phyloP scores from a whole-genome alignment of 148 eudicot species.

The Spergularia marina region DNA sequence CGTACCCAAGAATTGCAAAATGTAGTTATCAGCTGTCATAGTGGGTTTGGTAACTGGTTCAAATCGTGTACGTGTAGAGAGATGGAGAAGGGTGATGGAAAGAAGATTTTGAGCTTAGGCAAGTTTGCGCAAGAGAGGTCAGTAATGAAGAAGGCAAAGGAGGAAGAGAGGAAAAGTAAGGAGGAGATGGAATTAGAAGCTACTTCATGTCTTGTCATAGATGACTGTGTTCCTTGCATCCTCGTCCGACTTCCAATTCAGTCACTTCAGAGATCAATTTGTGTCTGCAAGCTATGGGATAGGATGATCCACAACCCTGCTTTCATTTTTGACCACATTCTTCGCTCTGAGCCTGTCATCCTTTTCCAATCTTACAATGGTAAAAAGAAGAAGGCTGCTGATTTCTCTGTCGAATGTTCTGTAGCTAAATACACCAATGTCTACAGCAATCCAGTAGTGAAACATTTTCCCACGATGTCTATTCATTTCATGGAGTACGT shows the following conservation, averaged over 20 bases:
- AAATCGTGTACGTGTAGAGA: not conserved
- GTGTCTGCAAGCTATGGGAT: slow-evolving; percentile 51
- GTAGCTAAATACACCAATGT: not conserved
- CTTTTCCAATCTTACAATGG: slow-evolving; percentile 25
- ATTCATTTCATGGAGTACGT: slow-evolving; percentile 38
- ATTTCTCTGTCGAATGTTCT: slow-evolving; percentile 30
- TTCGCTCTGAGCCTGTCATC: slow-evolving; percentile 34
- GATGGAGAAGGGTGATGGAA: slow-evolving; percentile 12
- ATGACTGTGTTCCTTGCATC: slow-evolving; percentile 39
- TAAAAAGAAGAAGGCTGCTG: slow-evolving; percentile 5
- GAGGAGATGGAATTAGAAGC: not conserved
- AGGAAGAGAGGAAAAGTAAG: slow-evolving; percentile 28
- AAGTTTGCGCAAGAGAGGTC: slow-evolving; percentile 35
- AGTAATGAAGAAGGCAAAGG: slow-evolving; percentile 25
- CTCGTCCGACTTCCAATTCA: slow-evolving; percentile 48
- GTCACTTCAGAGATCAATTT: slow-evolving; percentile 34
- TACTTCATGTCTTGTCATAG: slow-evolving; percentile 26
- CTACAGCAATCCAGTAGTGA: not conserved
- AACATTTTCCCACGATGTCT: not conserved
- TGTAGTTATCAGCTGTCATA: no score
- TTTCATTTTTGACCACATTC: slow-evolving; percentile 35
- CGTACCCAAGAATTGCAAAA: not conserved
- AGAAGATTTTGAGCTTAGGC: slow-evolving; percentile 26
- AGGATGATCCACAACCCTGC: slow-evolving; percentile 25
- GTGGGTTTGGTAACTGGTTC: no score